Evolutionary conservation across 352 stramenopile genomes (phyloP).

Genomic region (Pythium insidiosum): DNA sequence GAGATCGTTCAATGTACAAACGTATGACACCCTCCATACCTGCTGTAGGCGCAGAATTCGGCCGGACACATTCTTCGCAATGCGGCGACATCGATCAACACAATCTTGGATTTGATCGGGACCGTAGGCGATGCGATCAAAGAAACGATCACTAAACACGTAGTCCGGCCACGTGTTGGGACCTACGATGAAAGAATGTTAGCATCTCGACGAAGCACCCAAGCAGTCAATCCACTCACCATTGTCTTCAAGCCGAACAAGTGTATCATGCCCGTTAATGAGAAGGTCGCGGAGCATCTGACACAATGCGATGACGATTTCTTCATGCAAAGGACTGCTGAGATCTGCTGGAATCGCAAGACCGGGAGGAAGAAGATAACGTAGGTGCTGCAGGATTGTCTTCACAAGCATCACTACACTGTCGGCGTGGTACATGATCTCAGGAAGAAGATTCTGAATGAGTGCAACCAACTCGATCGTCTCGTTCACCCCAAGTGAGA

Average conservation of each 20-base stretch:
- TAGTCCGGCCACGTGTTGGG: slow-evolving; percentile 63
- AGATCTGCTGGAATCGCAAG: slow-evolving; percentile 27
- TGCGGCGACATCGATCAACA: slow-evolving; percentile 38
- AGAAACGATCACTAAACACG: slow-evolving; percentile 68
- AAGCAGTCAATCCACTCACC: slow-evolving; percentile 26
- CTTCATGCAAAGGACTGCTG: slow-evolving; percentile 46
- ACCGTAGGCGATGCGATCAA: slow-evolving; percentile 42
- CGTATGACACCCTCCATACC: no score
- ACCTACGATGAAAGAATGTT: slow-evolving; percentile 16
- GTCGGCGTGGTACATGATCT: slow-evolving; percentile 53
- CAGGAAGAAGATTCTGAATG: slow-evolving; percentile 61
- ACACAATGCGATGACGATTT: slow-evolving; percentile 56
- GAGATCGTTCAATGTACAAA: no score
- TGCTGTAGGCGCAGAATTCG: slow-evolving; percentile 67
- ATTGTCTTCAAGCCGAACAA: slow-evolving; percentile 78
- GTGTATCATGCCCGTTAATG: slow-evolving; percentile 53
- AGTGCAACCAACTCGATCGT: slow-evolving; percentile 69
- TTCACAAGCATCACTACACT: slow-evolving; percentile 63
- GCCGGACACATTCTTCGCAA: slow-evolving; percentile 44
- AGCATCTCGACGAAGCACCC: not conserved
- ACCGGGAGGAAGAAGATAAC: slow-evolving; percentile 60
- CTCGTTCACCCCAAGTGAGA: slow-evolving; percentile 60
- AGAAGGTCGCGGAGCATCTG: slow-evolving; percentile 70
- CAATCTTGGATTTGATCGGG: slow-evolving; percentile 38
- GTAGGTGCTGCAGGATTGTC: slow-evolving; percentile 66